Conservation (phyloP, 306 rosid species). For the Quercus bicolor region DNA sequence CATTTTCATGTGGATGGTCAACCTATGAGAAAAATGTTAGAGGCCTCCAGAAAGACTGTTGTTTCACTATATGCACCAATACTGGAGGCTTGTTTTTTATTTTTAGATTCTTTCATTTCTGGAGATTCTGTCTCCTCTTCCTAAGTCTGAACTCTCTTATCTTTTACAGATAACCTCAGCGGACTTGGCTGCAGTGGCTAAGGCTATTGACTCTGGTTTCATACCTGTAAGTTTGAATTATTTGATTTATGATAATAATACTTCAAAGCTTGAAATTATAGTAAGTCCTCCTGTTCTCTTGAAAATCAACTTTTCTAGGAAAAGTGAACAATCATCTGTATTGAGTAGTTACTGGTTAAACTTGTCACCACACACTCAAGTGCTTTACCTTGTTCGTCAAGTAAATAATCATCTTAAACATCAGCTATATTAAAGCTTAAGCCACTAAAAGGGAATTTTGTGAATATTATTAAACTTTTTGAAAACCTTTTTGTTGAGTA, state of each 20-base stretch:
- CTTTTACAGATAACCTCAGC: constrained; percentile 60
- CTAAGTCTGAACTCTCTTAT: constrained; percentile 19
- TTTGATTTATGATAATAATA: constrained; percentile 5
- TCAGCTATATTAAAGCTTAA: neutral
- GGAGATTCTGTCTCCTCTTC: constrained; percentile 7
- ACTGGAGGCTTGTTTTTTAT: neutral
- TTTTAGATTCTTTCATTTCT: constrained; percentile 1
- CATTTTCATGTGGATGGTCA: constrained; percentile 91
- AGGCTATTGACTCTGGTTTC: constrained; percentile 72
- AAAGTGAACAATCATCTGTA: neutral
- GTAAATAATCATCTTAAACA: neutral
- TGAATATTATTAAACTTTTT: neutral
- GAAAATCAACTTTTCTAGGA: neutral
- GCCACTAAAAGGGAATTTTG: neutral
- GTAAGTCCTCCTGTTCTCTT: neutral
- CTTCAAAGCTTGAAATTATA: constrained; percentile 14
- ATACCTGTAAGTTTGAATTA: constrained; percentile 63
- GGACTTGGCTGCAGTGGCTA: constrained; percentile 64
- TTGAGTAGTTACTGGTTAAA: neutral
- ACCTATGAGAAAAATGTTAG: constrained; percentile 67
- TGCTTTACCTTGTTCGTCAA: neutral
- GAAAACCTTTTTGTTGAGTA: neutral
- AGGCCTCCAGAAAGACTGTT: constrained; percentile 12
- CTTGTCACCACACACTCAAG: too few species aligned
- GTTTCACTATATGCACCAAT: constrained; percentile 9